Evolutionary conservation across 2,329 filamentous ascomycete genomes (phyloP).

Genomic region (Pestalotiopsis sp.): DNA sequence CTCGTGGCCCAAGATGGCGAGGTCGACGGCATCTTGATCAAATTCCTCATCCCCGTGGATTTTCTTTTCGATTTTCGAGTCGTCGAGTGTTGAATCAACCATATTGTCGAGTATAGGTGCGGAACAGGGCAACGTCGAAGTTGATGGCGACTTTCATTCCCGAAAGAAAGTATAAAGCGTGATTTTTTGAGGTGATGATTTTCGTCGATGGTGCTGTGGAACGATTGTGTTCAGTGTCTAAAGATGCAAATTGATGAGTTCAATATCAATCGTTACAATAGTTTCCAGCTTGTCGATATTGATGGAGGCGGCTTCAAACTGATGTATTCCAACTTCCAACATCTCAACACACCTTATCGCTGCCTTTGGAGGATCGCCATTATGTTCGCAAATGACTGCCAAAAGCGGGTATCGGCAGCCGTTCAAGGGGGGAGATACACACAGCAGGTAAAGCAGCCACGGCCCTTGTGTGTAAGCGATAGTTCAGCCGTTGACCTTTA

Average conservation of each 20-base stretch:
- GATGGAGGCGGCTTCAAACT: neutral
- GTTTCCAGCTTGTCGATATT: neutral
- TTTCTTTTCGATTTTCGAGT: neutral
- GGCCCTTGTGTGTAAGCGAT: neutral
- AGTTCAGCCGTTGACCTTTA: neutral
- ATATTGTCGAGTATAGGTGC: neutral
- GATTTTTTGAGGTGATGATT: neutral
- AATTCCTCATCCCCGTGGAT: neutral
- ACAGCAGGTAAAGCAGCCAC: neutral
- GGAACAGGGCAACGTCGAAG: neutral
- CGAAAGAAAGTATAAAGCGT: neutral
- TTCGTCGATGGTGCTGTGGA: neutral
- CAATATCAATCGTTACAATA: neutral
- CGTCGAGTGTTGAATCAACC: neutral
- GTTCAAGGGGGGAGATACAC: neutral
- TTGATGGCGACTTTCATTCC: conserved; percentile 1
- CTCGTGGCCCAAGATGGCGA: conserved; percentile 42
- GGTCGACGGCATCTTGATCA: conserved; percentile 37
- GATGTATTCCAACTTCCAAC: neutral
- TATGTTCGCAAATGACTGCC: conserved; percentile 2
- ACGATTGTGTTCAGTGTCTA: neutral
- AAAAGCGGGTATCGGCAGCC: neutral
- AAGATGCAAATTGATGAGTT: neutral
- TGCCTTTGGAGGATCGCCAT: neutral
- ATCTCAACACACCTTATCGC: neutral